These are phyloP conservation scores for Vitis riparia DNA, from an alignment of 164 flowering plant genomes.

Conservation along the genomic window DNA sequence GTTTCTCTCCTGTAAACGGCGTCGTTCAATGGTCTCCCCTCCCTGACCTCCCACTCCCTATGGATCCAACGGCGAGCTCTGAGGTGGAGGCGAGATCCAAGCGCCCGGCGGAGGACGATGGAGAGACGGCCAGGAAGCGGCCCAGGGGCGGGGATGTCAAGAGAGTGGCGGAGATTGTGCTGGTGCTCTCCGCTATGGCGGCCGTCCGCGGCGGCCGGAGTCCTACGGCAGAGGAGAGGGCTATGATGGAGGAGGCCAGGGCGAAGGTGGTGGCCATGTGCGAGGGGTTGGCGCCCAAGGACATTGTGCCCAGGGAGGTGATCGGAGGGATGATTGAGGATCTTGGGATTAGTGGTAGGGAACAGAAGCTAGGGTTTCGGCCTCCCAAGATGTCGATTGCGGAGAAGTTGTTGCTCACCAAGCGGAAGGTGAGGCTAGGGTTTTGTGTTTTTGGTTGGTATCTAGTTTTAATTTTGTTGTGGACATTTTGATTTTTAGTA, in stretches of 20 bases:
- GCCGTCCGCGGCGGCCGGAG: conserved; percentile 62
- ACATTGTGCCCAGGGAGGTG: conserved; percentile 59
- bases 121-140: conserved; percentile 29
- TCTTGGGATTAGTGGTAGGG: conserved; percentile 65
- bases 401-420: conserved; percentile 53
- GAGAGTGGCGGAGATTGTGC: conserved; percentile 76
- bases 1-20: background rate
- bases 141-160: conserved; percentile 29
- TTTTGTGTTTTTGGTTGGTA: conserved; percentile 1
- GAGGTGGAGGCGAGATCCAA: background rate
- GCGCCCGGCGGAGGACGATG: conserved; percentile 20
- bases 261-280: conserved; percentile 58
- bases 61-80: conserved; percentile 15
- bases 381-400: conserved; percentile 60
- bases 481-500: background rate
- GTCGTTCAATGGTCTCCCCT: background rate
- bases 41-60: conserved; percentile 7
- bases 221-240: conserved; percentile 56
- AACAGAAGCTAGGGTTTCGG: conserved; percentile 59
- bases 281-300: conserved; percentile 57
- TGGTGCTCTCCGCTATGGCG: conserved; percentile 70
- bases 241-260: conserved; percentile 74
- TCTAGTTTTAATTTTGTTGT: background rate
- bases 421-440: conserved; percentile 53
- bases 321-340: conserved; percentile 68